Base-by-base conservation (phyloP, 192 early-diverging fungal genomes). In the Mortierella claussenii region DNA sequence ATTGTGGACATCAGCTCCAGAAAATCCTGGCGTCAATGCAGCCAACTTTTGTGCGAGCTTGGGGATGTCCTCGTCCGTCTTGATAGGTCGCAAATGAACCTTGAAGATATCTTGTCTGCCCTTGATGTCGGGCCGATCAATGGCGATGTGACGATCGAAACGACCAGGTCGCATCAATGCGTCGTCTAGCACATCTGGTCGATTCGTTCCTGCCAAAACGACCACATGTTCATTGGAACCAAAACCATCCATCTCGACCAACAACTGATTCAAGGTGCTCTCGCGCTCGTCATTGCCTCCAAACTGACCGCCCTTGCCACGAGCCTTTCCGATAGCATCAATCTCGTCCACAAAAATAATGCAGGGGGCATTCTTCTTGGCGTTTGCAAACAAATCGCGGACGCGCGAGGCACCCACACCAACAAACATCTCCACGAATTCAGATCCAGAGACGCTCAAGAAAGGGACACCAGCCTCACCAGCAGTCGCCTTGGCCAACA, bases 391-490 rank as follows among this genome's bases (percentile, higher is more conserved):
- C 62, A 99, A 76, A 70, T 99, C 98, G 34, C 98, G 90, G 3
- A 99, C 97, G 31, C 98, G 90, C 24, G 87, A 88, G 34, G 87
- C 93, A 23, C 98, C 98, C 23, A 99, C 98, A 74, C 98, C 98
- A 24, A 99, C 98, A 94, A 99, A 99, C 98, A 99, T 99, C 80
- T 99, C 98, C 28, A 98, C 93, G 69, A 99, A 99, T 79, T 99
- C 98, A 1, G 97, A 98, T 11, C 98, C 98, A 7, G 97, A 98
- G n/a, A 99, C 98, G 59, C 91, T 93, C 33, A 99, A 81, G 81
- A 99, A 99, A 12, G 98, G 96, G 4, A 97, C 96, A 34, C 94
- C 97, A 7, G 98, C 98, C 80, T 99, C 98, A 28, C 98, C 98
- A 9, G 98, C 98, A 20, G 98, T 99, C 4, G 98, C 98, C 82